Base-by-base conservation (phyloP, 257 asterid genomes). In the Nicotiana benthamiana region DNA sequence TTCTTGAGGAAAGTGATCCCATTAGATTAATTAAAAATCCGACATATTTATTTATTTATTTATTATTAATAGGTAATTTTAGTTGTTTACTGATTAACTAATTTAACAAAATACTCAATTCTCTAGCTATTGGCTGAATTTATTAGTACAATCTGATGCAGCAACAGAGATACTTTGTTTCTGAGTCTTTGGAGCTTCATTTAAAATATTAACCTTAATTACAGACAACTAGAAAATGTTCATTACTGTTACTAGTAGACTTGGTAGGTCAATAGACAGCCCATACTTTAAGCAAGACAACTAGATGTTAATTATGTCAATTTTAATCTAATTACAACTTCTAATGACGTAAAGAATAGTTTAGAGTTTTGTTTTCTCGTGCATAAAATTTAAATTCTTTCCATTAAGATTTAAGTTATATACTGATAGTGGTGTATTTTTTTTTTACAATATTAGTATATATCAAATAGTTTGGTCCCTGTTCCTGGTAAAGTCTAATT, bases 111-210 rank as follows among this genome's bases (percentile, higher is more conserved):
- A 20, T 24, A 77, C 57, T 32, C 24, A 77, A 57, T 24, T 68
- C 15, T 40, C n/a, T n/a, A 36, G 32, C 6, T 40, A 32, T 18
- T 70, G 8, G 36, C 8, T 46, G 36, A 70, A n/a, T 43, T 43
- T 70, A 43, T 70, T 70, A 70, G 12, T 70, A 6, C 22, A 22
- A 43, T 13, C 59, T 70, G 46, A 70, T 70, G 59, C 34, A 43
- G 18, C 80, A 57, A 57, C 34, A 24, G n/a, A 77, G 80, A 77
- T 56, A 40, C 57, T 3, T 32, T 77, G 80, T 56, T 28, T 12
- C 56, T 11, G 9, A 61, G 70, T 77, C 54, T 77, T 57, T 77
- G 80, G 72, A 77, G 15, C 65, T 61, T 77, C 67, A n/a, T 20
- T 36, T 57, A n/a, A 61, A 57, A 59, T 43, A 77, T 72, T 10